phyloP scores from a whole-genome alignment of 176 grass and related monocot species.

The Chloris gayana region DNA sequence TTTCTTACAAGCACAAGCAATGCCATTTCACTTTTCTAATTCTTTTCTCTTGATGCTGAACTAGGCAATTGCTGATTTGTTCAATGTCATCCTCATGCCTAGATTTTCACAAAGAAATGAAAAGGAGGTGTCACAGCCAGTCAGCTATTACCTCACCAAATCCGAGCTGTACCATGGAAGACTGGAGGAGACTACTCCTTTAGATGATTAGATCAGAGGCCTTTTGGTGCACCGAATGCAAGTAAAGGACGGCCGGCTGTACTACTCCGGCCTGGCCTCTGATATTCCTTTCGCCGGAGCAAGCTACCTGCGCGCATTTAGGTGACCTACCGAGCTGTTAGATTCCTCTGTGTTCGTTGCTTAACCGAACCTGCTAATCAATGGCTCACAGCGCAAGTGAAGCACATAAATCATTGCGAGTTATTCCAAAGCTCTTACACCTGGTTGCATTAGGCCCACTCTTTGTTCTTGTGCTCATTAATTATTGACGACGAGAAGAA shows the following conservation, averaged over 20 bases:
- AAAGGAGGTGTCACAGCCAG: neutral
- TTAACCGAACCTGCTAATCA: conserved; percentile 32
- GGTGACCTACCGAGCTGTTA: conserved; percentile 46
- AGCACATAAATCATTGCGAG: conserved; percentile 18
- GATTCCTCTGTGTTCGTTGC: conserved; percentile 50
- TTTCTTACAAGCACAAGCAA: neutral
- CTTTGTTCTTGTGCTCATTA: conserved; percentile 8
- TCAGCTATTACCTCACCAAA: conserved; percentile 26
- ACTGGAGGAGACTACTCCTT: neutral
- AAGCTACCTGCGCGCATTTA: conserved; percentile 47
- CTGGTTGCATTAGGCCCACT: conserved; percentile 5
- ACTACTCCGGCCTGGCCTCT: neutral
- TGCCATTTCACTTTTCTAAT: neutral
- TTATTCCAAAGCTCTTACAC: conserved; percentile 24
- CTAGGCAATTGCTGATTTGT: neutral
- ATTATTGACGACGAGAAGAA: neutral
- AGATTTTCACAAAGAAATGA: neutral
- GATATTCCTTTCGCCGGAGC: conserved; percentile 35
- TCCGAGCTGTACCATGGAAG: neutral
- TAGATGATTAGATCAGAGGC: neutral
- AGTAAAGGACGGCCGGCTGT: conserved; percentile 18
- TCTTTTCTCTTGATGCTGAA: neutral
- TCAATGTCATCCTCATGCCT: neutral
- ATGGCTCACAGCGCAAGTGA: conserved; percentile 14
- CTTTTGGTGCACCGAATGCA: conserved; percentile 36